phyloP scores from a whole-genome alignment of 78 protist species.

The Protostelium mycophagum region DNA sequence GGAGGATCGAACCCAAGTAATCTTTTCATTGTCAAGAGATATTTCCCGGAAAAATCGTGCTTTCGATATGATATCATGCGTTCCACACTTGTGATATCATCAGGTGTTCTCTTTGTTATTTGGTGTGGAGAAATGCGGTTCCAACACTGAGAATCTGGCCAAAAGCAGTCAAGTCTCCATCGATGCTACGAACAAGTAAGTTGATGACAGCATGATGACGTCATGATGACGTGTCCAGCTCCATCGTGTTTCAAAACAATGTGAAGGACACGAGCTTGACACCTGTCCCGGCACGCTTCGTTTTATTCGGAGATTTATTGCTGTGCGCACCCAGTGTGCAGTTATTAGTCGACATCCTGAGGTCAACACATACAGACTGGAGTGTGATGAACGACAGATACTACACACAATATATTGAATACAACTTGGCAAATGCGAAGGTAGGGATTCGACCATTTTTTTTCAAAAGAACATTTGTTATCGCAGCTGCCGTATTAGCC shows the following conservation, averaged over 20 bases:
- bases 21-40: no score
- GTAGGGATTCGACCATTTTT: no score
- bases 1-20: not conserved
- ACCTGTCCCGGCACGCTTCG: not conserved
- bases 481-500: no score
- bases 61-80: not conserved
- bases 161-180: not conserved
- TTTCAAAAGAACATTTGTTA: no score
- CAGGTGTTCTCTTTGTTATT: not conserved
- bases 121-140: not conserved
- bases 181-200: not conserved
- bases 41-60: not conserved
- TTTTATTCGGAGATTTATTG: not conserved
- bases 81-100: not conserved
- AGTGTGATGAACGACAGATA: not conserved
- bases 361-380: not conserved
- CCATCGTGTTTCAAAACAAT: not conserved
- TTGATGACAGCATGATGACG: not conserved
- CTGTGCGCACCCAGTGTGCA: not conserved
- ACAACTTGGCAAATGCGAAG: not conserved
- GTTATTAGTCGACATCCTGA: not conserved
- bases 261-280: not conserved
- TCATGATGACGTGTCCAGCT: not conserved
- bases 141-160: not conserved
- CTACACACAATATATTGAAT: not conserved